A percentile compares a stretch with the other conserved stretches of the same genome.
phyloP scores from a whole-genome alignment of 2,329 filamentous ascomycete species.

The Fusarium sp. region DNA sequence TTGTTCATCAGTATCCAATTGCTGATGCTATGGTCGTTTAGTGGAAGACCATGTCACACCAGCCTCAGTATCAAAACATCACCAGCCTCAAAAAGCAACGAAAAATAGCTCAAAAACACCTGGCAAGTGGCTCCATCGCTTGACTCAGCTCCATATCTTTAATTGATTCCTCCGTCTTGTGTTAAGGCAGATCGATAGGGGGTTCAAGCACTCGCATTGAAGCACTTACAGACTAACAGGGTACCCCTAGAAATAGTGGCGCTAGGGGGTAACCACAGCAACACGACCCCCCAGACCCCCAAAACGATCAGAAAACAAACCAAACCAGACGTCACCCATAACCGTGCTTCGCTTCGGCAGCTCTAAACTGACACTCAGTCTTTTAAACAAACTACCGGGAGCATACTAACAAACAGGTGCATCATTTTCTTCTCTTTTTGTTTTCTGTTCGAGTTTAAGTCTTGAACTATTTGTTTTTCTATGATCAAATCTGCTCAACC shows the following conservation, averaged over 20 bases:
- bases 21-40: too few species aligned
- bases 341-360: conserved; percentile 23
- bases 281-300: conserved; percentile 8
- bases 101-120: conserved; percentile 1
- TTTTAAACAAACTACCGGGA: conserved; percentile 15
- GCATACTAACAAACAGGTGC: conserved; percentile 30
- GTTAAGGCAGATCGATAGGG: conserved; percentile 1
- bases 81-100: conserved; percentile 6
- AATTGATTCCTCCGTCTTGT: background rate
- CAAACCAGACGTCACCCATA: conserved; percentile 43
- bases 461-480: conserved; percentile 39
- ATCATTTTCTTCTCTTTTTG: conserved; percentile 46
- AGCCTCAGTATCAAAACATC: background rate
- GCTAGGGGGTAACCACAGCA: conserved; percentile 39
- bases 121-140: background rate
- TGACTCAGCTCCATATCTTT: background rate
- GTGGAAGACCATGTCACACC: background rate
- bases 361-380: conserved; percentile 15
- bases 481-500: conserved; percentile 29
- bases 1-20: too few species aligned
- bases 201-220: conserved; percentile 20
- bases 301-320: conserved; percentile 38
- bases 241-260: conserved; percentile 25
- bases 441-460: conserved; percentile 14
- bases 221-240: conserved; percentile 4